These are phyloP conservation scores for Turnera subulata DNA, from an alignment of 345 rosid genomes.

Conservation along the genomic window DNA sequence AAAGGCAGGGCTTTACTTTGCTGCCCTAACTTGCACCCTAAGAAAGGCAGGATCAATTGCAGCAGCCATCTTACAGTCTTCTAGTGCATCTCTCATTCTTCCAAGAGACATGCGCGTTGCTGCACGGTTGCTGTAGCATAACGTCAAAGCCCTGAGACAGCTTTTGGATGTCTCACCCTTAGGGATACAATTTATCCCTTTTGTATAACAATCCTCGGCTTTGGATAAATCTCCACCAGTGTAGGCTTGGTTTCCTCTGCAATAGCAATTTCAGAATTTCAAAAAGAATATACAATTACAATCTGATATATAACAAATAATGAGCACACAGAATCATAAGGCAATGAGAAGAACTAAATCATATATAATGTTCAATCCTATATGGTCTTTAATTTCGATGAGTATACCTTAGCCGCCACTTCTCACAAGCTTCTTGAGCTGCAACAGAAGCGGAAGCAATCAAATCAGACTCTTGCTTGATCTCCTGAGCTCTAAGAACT, in stretches of 20 bases:
- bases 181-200: constrained; percentile 68
- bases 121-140: constrained; percentile 97
- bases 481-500: constrained; percentile 37
- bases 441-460: constrained; percentile 38
- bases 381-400: too few relatives aligned
- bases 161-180: constrained; percentile 63
- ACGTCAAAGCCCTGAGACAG: constrained; percentile 81
- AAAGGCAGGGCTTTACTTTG: constrained; percentile 53
- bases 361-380: too few relatives aligned
- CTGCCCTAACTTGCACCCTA: constrained; percentile 86
- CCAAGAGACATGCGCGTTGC: constrained; percentile 85
- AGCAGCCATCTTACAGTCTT: constrained; percentile 78
- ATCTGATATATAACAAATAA: neutral
- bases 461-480: constrained; percentile 37
- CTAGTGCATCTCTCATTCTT: constrained; percentile 82
- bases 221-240: constrained; percentile 56
- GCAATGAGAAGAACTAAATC: too few relatives aligned
- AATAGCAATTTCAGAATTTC: constrained; percentile 21
- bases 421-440: constrained; percentile 91
- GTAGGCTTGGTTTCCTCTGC: constrained; percentile 95
- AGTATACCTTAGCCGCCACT: constrained; percentile 86
- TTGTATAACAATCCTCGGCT: constrained; percentile 86
- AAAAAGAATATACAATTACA: constrained; percentile 3
- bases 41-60: constrained; percentile 78
- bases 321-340: neutral